These are phyloP conservation scores for Quercus parvula DNA, from an alignment of 306 rosid genomes.

Conservation along the genomic window DNA sequence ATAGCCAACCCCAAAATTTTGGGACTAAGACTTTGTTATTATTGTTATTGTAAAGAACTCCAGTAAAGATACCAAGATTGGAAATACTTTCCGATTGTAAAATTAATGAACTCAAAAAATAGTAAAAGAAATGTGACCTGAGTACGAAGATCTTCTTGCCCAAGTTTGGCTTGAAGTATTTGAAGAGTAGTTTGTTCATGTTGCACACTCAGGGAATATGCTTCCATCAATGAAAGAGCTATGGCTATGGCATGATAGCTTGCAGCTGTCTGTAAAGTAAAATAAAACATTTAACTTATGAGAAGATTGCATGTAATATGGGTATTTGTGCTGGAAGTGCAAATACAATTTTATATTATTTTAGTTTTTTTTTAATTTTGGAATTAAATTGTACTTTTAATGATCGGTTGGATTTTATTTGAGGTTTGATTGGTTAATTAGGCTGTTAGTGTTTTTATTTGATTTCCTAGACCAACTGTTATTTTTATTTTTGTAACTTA, in stretches of 20 bases:
- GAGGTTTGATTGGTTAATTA: too few species aligned
- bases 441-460: too few species aligned
- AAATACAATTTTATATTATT: too few species aligned
- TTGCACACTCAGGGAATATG: constrained; percentile 91
- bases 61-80: neutral
- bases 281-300: constrained; percentile 17
- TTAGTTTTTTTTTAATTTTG: too few species aligned
- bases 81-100: neutral
- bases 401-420: too few species aligned
- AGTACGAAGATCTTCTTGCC: constrained; percentile 90
- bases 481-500: too few species aligned
- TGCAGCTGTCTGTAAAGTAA: constrained; percentile 77
- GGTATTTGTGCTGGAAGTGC: neutral
- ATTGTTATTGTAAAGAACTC: too few species aligned
- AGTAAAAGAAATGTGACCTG: constrained; percentile 47
- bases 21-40: too few species aligned
- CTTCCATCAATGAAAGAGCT: constrained; percentile 97
- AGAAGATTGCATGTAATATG: neutral
- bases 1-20: too few species aligned
- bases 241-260: constrained; percentile 99
- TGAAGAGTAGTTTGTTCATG: constrained; percentile 93
- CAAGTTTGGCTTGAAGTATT: constrained; percentile 89
- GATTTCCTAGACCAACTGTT: too few species aligned
- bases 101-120: neutral
- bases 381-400: too few species aligned